Percentiles rank a stretch among this genome's conserved stretches.
phyloP scores from a whole-genome alignment of 257 asterid species.

The Plantago elongata region DNA sequence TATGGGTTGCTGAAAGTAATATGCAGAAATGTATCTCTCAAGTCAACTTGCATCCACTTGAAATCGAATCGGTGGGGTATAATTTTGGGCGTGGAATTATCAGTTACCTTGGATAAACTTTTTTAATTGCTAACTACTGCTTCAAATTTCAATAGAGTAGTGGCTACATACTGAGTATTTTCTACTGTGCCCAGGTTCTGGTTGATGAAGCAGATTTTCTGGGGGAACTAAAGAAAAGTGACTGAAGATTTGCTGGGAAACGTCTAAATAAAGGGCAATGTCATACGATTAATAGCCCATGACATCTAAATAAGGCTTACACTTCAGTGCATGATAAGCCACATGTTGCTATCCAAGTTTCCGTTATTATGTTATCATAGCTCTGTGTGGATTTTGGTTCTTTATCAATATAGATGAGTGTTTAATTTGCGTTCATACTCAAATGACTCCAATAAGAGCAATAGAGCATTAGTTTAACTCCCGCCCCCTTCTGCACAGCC shows the following conservation, averaged over 20 bases:
- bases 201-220: conserved; percentile 87
- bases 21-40: background rate
- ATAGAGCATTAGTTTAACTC: too few relatives aligned
- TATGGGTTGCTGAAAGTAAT: background rate
- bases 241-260: conserved; percentile 21
- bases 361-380: background rate
- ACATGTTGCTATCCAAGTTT: background rate
- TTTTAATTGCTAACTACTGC: background rate
- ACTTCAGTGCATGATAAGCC: background rate
- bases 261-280: too few relatives aligned
- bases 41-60: background rate
- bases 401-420: background rate
- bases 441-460: background rate
- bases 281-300: too few relatives aligned
- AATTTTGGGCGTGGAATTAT: background rate
- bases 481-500: too few relatives aligned
- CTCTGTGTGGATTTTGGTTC: background rate
- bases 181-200: conserved; percentile 54
- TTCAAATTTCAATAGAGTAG: background rate
- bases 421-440: background rate
- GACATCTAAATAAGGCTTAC: background rate
- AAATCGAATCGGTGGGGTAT: background rate
- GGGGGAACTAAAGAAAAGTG: conserved; percentile 56
- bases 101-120: background rate
- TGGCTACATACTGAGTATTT: background rate